These are phyloP conservation scores for Fusarium nanum DNA, from an alignment of 2,329 filamentous ascomycete species.

Conservation along the genomic window DNA sequence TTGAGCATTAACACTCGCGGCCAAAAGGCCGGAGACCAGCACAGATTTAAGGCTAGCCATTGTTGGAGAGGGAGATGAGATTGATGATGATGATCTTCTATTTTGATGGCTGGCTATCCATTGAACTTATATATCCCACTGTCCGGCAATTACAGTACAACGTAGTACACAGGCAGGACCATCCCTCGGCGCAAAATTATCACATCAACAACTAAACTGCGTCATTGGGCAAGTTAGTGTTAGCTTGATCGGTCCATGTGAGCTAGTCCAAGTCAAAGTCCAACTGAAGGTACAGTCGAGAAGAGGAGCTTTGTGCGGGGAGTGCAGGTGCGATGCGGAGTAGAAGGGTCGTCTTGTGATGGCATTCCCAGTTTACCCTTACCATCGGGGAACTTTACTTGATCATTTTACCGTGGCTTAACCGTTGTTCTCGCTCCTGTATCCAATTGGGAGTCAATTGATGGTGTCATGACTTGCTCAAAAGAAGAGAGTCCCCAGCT, in stretches of 20 bases:
- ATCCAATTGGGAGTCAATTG: constrained; percentile 7
- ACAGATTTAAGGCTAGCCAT: constrained; percentile 42
- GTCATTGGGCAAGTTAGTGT: constrained; percentile 19
- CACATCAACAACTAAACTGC: constrained; percentile 10
- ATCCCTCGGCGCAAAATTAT: constrained; percentile 3
- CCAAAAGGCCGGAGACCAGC: constrained; percentile 55
- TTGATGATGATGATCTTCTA: constrained; percentile 21
- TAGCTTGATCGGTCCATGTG: not conserved
- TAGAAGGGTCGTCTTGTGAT: constrained; percentile 25
- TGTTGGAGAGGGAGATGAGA: constrained; percentile 4
- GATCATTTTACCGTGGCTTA: constrained; percentile 19
- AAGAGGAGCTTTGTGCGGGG: constrained; percentile 14
- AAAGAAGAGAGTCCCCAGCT: constrained; percentile 9
- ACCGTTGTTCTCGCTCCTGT: not conserved
- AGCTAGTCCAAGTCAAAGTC: not conserved
- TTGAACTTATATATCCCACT: constrained; percentile 31
- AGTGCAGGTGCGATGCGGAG: constrained; percentile 12
- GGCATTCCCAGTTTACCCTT: constrained; percentile 33
- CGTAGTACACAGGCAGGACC: constrained; percentile 1
- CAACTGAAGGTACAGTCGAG: not conserved
- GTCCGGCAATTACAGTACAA: not conserved
- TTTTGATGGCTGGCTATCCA: not conserved
- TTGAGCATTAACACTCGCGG: constrained; percentile 45
- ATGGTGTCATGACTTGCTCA: constrained; percentile 19
- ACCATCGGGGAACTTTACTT: constrained; percentile 16